Base-by-base conservation (phyloP, 1,284 basidiomycete genomes). In the Ceratobasidium sp. region DNA sequence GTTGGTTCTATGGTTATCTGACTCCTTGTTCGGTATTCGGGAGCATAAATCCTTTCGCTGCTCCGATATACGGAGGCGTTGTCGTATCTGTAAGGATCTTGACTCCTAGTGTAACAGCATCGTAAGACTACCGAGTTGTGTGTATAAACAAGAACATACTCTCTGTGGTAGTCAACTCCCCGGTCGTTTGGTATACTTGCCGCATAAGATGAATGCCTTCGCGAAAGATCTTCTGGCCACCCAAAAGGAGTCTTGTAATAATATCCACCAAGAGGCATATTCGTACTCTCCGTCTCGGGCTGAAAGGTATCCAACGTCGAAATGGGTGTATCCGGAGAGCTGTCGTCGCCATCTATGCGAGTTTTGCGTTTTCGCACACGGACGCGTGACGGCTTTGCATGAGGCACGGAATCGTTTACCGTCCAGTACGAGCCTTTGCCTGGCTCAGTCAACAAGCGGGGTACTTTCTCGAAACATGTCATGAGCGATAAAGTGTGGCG, bases 401-500 rank as follows among this genome's bases (percentile, higher is more conserved):
- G 71, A 28, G 71, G 71, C 71, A 74, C 64, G 33, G 71, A 63
- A 26, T 94, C 93, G 81, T 94, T 94, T 77, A 94, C 93, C 0
- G 92, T 94, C 93, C 93, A 94, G 81, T 94, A 94, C 0, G 93
- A 94, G 31, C 93, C 93, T 81, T 94, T 94, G 67, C 93, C 93
- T 73, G 93, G 90, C 81, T 96, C 95, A 20, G 94, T 95, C 74
- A 95, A 87, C 17, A 95, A 94, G 23, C 95, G 90, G 1, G 95
- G 91, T 13, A 96, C 93, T 83, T 96, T 96, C 83, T 96, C 92
- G 82, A 97, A 97, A 81, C 94, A 96, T 78, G 95, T 94, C 83
- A 97, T 97, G 78, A 97, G 88, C 8, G 94, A 96, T 26, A 98
- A 88, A 81, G 97, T 97, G 85, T 97, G 96, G 64, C 96, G 91